phyloP scores from a whole-genome alignment of 441 rosid genomes.

The Pelargonium fulgidum region DNA sequence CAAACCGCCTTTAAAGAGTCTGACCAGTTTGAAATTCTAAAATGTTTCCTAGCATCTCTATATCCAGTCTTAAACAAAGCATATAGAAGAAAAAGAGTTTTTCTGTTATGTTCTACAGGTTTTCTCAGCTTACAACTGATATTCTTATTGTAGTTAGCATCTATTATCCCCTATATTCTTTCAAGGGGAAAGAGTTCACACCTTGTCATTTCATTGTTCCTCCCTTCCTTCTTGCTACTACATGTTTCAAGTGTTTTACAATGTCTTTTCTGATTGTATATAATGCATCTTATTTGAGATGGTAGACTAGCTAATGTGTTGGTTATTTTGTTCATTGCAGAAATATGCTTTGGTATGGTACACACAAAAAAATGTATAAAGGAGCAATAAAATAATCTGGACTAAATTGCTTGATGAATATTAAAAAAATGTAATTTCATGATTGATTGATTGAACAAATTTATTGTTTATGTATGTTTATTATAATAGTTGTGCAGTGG shows the following conservation, averaged over 20 bases:
- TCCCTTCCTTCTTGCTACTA: neutral
- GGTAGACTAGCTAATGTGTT: neutral
- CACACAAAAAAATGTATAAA: neutral
- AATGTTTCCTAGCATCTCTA: neutral
- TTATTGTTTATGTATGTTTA: neutral
- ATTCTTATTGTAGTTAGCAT: neutral
- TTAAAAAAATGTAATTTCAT: neutral
- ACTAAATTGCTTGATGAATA: neutral
- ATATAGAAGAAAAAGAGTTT: neutral
- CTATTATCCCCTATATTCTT: neutral
- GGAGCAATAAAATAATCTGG: neutral
- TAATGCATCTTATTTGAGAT: neutral
- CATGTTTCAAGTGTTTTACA: neutral
- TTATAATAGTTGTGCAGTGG: neutral
- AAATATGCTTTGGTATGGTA: neutral
- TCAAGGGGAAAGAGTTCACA: neutral
- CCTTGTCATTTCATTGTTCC: neutral
- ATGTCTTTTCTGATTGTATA: neutral
- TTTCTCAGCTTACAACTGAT: neutral
- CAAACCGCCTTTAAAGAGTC: neutral
- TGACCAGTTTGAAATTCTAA: neutral
- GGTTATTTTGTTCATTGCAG: neutral
- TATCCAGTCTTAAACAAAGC: neutral
- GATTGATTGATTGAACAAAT: neutral
- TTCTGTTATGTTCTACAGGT: neutral